These are phyloP conservation scores for Amauroascus verrucosus DNA, from an alignment of 2,329 filamentous ascomycete genomes.

Conservation along the genomic window DNA sequence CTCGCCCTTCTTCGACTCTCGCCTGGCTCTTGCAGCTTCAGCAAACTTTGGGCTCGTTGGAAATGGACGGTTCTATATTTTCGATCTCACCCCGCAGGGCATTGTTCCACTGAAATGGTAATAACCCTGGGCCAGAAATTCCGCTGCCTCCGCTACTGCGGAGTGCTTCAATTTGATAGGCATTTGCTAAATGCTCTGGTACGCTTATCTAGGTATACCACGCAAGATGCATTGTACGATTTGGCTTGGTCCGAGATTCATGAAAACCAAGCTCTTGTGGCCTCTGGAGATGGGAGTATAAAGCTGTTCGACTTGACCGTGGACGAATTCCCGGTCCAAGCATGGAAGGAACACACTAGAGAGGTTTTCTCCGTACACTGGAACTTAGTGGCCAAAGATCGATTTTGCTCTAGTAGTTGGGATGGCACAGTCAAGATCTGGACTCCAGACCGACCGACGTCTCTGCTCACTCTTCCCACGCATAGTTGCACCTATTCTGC, in stretches of 20 bases:
- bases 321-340: conserved; percentile 75
- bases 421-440: conserved; percentile 94
- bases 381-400: conserved; percentile 85
- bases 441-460: conserved; percentile 66
- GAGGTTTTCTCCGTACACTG: conserved; percentile 89
- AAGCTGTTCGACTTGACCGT: conserved; percentile 85
- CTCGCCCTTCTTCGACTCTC: conserved; percentile 94
- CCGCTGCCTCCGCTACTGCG: background rate
- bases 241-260: conserved; percentile 91
- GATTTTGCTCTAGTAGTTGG: conserved; percentile 86
- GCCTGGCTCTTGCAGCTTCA: conserved; percentile 79
- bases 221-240: conserved; percentile 94
- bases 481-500: conserved; percentile 91
- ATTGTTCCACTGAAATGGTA: conserved; percentile 76
- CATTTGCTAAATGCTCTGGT: background rate
- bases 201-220: conserved; percentile 61
- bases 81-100: conserved; percentile 72
- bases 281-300: conserved; percentile 84
- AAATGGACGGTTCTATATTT: conserved; percentile 79
- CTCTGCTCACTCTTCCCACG: conserved; percentile 75
- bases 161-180: background rate
- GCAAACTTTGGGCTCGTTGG: conserved; percentile 96
- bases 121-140: background rate
- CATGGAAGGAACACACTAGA: conserved; percentile 84
- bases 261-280: conserved; percentile 83